Conservation (phyloP, 225 moss, liverwort and hornwort species). For the Rhytidiadelphus loreus region DNA sequence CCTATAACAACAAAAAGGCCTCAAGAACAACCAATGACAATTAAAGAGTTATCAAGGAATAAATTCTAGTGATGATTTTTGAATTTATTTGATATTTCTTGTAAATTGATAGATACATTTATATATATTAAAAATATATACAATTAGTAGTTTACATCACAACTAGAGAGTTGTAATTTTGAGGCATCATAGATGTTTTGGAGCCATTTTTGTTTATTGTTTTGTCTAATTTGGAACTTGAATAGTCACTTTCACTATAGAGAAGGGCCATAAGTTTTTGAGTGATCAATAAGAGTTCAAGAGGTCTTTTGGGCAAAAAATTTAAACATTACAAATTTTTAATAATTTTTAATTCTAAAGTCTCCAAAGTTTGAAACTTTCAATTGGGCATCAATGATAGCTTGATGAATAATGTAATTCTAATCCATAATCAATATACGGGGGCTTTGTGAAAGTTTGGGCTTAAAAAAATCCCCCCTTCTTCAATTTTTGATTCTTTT, state of each 20-base stretch:
- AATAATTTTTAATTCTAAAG: too few species aligned
- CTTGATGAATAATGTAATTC: not conserved
- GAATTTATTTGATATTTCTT: not conserved
- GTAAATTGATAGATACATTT: too few species aligned
- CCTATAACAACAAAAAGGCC: rapidly evolving
- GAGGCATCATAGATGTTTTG: not conserved
- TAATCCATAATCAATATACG: not conserved
- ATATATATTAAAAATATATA: not conserved
- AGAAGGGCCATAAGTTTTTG: rapidly evolving
- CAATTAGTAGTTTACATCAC: too few species aligned
- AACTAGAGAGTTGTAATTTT: not conserved
- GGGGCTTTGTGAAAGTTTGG: not conserved
- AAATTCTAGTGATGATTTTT: not conserved
- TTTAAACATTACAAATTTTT: not conserved
- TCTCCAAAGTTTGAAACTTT: not conserved
- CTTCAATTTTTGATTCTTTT: not conserved
- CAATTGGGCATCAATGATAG: rapidly evolving
- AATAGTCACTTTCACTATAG: rapidly evolving
- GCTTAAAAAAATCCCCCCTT: not conserved
- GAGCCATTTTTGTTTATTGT: not conserved
- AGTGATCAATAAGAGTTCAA: not conserved
- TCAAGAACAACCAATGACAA: too few species aligned
- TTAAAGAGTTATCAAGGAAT: rapidly evolving
- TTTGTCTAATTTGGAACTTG: not conserved
- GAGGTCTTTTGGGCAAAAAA: not conserved